Conservation (phyloP, 352 stramenopile genomes). For the Thalassiosira exigua region DNA sequence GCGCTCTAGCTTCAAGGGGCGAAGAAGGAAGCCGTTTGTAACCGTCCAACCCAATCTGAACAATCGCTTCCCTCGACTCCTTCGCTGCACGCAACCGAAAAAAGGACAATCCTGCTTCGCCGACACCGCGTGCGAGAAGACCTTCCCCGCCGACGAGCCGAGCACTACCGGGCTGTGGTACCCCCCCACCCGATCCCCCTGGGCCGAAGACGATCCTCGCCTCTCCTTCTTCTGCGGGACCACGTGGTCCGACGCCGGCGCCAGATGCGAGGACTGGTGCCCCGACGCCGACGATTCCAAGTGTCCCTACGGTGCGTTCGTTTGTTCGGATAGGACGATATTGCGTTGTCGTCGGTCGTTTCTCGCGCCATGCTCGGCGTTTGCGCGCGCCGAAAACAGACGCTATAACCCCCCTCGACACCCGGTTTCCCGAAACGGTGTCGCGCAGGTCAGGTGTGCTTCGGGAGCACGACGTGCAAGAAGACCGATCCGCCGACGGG, state of each 20-base stretch:
- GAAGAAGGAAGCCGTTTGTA: too few species aligned
- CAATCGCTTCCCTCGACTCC: too few species aligned
- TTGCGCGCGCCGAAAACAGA: too few species aligned
- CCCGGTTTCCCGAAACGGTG: too few species aligned
- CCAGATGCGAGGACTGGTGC: slow-evolving; percentile 16
- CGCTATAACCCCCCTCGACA: too few species aligned
- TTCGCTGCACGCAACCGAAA: too few species aligned
- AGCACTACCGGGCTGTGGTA: slow-evolving; percentile 12
- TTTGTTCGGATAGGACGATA: slow-evolving; percentile 6
- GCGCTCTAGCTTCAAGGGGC: too few species aligned
- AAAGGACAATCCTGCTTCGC: slow-evolving; percentile 8
- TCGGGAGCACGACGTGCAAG: slow-evolving; percentile 29
- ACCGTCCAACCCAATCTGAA: too few species aligned
- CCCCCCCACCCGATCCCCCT: slow-evolving; percentile 12
- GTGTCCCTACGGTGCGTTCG: slow-evolving; percentile 24
- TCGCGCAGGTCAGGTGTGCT: slow-evolving; percentile 17
- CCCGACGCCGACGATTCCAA: slow-evolving; percentile 8
- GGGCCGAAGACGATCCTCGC: background rate
- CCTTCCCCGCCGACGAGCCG: too few species aligned
- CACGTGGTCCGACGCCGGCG: slow-evolving; percentile 17
- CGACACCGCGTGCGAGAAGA: slow-evolving; percentile 6
- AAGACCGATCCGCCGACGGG: slow-evolving; percentile 3
- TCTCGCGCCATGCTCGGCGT: too few species aligned
- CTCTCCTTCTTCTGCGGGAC: slow-evolving; percentile 18
- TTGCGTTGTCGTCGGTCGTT: too few species aligned